Percentiles rank a stretch among this genome's conserved stretches.
phyloP scores from a whole-genome alignment of 202 grass and related monocot genomes.

The Bolboschoenoplectus hybrid region DNA sequence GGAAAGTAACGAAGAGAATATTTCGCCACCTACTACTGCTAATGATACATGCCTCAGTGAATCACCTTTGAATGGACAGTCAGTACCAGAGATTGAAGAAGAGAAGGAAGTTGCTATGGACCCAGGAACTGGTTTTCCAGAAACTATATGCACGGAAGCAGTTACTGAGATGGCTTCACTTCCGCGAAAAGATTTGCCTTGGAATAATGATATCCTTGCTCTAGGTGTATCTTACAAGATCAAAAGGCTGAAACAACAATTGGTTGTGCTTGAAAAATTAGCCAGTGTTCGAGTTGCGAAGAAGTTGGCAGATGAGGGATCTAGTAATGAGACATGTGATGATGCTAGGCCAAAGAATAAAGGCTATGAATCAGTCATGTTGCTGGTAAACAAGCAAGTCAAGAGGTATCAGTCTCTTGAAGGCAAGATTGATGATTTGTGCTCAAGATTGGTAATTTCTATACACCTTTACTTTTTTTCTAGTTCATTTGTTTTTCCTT shows the following conservation, averaged over 20 bases:
- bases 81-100: conserved; percentile 62
- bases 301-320: conserved; percentile 22
- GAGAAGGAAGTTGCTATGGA: conserved; percentile 67
- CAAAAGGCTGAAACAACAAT: conserved; percentile 87
- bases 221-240: conserved; percentile 92
- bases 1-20: conserved; percentile 26
- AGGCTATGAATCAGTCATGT: conserved; percentile 56
- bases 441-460: conserved; percentile 56
- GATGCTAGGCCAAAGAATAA: conserved; percentile 47
- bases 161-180: background rate
- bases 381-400: conserved; percentile 71
- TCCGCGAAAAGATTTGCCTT: conserved; percentile 43
- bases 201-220: conserved; percentile 79
- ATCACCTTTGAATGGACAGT: background rate
- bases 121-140: conserved; percentile 34
- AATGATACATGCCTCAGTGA: conserved; percentile 6
- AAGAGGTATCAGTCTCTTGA: conserved; percentile 90
- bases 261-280: conserved; percentile 63
- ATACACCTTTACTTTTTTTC: background rate
- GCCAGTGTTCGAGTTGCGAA: conserved; percentile 27
- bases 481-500: background rate
- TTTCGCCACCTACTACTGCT: background rate
- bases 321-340: conserved; percentile 26
- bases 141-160: conserved; percentile 14
- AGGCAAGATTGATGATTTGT: conserved; percentile 77